These are phyloP conservation scores for Pythium volutum DNA, from an alignment of 352 stramenopile genomes.

Conservation along the genomic window DNA sequence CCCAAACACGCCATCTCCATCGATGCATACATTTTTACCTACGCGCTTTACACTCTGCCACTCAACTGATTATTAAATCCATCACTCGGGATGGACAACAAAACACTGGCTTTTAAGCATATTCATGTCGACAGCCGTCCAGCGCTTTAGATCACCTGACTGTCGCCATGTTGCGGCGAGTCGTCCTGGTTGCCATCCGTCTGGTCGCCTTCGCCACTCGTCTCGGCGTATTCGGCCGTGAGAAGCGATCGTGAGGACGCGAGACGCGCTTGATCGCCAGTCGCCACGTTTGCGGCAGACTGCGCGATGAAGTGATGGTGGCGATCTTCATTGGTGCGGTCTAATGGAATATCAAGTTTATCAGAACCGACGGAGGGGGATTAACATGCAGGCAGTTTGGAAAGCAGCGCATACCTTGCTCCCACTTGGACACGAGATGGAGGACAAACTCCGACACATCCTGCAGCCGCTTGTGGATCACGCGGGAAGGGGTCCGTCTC, in stretches of 20 bases:
- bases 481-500: slow-evolving; percentile 45
- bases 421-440: slow-evolving; percentile 67
- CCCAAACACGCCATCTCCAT: not conserved
- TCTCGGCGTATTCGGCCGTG: not conserved
- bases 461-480: slow-evolving; percentile 73
- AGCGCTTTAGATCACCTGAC: slow-evolving; percentile 10
- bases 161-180: not conserved
- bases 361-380: not conserved
- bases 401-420: slow-evolving; percentile 40
- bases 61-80: not conserved
- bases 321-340: slow-evolving; percentile 25
- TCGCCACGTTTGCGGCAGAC: slow-evolving; percentile 14
- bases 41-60: not conserved
- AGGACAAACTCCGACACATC: slow-evolving; percentile 75
- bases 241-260: slow-evolving; percentile 7
- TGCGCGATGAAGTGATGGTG: slow-evolving; percentile 25
- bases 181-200: slow-evolving; percentile 4
- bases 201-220: slow-evolving; percentile 10
- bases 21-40: slow-evolving; percentile 12
- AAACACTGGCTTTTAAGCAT: not conserved
- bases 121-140: not conserved
- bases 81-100: not conserved
- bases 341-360: not conserved
- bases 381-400: not conserved
- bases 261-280: slow-evolving; percentile 8